Percentiles rank a stretch among this genome's conserved stretches.
Evolutionary conservation across 2,329 filamentous ascomycete genomes (phyloP).

Genomic region (Alternaria sp.): DNA sequence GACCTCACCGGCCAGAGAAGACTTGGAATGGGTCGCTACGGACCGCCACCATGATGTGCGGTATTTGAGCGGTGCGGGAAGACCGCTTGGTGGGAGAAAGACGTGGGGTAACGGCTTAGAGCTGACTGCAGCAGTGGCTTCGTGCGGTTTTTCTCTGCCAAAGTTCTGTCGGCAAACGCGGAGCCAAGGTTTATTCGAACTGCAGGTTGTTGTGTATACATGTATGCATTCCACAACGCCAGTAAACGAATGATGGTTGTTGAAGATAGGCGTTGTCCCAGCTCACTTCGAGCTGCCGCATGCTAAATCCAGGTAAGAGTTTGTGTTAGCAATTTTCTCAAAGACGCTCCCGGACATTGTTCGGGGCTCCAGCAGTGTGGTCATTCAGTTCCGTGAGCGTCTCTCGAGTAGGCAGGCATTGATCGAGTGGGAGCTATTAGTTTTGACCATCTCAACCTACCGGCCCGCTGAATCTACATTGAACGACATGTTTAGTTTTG

Average conservation of each 20-base stretch:
- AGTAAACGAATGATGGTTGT: background rate
- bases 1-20: conserved; percentile 20
- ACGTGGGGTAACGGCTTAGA: conserved; percentile 10
- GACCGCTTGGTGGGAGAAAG: conserved; percentile 5
- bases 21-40: conserved; percentile 6
- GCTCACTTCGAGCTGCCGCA: background rate
- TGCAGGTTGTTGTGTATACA: background rate
- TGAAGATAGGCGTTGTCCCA: background rate
- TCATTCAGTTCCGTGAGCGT: background rate
- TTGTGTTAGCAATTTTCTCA: background rate
- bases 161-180: conserved; percentile 15
- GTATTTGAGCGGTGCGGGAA: conserved; percentile 27
- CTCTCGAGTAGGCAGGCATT: background rate
- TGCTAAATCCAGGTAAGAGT: background rate
- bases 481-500: no score
- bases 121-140: conserved; percentile 26
- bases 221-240: background rate
- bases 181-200: background rate
- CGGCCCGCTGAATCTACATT: no score
- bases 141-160: conserved; percentile 7
- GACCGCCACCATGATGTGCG: conserved; percentile 19
- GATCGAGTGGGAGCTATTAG: background rate
- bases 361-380: background rate
- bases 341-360: background rate
- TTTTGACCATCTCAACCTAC: no score